These are phyloP conservation scores for Agarophyton chilense DNA, from an alignment of 23 red algal genomes.

Conservation along the genomic window DNA sequence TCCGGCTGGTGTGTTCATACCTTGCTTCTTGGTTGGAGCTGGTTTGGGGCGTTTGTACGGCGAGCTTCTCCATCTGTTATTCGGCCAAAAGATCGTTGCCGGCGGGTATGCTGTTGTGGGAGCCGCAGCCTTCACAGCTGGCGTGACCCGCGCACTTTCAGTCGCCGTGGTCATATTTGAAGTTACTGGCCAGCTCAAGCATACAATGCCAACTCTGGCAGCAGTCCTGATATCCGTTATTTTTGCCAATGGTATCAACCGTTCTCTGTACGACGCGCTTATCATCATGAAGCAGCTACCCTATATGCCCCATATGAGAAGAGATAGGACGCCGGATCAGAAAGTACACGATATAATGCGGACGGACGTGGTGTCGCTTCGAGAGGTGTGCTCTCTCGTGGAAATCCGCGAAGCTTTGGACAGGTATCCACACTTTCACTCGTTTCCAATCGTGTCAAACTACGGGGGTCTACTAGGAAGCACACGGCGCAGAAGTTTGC, in stretches of 20 bases:
- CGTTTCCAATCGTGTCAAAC: conserved; percentile 83
- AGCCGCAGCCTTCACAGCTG: conserved; percentile 96
- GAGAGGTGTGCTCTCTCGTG: conserved; percentile 31
- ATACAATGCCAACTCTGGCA: conserved; percentile 90
- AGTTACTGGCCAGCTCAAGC: conserved; percentile 95
- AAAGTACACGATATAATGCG: conserved; percentile 85
- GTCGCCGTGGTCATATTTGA: conserved; percentile 99
- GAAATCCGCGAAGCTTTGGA: conserved; percentile 70
- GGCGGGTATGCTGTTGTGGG: conserved; percentile 97
- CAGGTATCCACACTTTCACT: conserved; percentile 69
- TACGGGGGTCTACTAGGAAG: conserved; percentile 72
- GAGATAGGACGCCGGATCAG: conserved; percentile 79
- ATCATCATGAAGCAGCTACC: conserved; percentile 97
- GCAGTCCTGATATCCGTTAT: conserved; percentile 91
- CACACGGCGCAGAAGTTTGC: conserved; percentile 60
- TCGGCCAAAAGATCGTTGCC: conserved; percentile 86
- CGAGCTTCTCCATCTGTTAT: conserved; percentile 84
- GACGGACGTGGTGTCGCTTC: conserved; percentile 73
- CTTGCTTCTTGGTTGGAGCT: conserved; percentile 92
- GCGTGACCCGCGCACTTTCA: conserved; percentile 94
- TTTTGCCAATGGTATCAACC: conserved; percentile 92
- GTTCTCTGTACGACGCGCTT: conserved; percentile 95
- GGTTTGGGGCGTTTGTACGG: conserved; percentile 96
- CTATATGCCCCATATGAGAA: conserved; percentile 97
- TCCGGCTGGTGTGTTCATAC: conserved; percentile 97